Evolutionary conservation across 768 basidiomycete genomes (phyloP).

Genomic region (Leccinum incarnatum): DNA sequence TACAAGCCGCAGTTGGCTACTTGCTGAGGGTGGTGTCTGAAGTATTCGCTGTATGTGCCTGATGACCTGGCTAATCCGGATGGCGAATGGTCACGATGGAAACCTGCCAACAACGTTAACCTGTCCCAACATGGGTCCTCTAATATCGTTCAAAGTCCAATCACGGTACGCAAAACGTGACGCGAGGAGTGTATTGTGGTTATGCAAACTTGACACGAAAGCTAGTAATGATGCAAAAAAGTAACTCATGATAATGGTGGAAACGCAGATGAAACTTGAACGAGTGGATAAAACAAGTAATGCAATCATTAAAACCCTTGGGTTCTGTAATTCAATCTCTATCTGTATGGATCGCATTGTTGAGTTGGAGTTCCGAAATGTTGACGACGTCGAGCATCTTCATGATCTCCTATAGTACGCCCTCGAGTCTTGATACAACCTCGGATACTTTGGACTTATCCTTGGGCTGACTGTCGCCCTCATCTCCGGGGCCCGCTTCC

Average conservation of each 20-base stretch:
- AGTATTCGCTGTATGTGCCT: not conserved
- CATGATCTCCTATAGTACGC: constrained; percentile 9
- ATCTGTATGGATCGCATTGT: not conserved
- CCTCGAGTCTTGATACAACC: constrained; percentile 32
- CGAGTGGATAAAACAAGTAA: not conserved
- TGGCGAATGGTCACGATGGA: constrained; percentile 17
- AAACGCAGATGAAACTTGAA: not conserved
- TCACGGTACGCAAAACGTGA: not conserved
- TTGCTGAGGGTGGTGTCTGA: not conserved
- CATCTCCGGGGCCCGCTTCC: constrained; percentile 42
- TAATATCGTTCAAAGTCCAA: not conserved
- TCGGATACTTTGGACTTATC: constrained; percentile 53
- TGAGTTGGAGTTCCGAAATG: not conserved
- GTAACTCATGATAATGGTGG: not conserved
- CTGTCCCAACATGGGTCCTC: not conserved
- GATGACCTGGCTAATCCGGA: not conserved
- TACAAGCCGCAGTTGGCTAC: not conserved
- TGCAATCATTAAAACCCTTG: not conserved
- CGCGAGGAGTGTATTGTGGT: not conserved
- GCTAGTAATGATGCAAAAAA: not conserved
- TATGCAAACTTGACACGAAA: constrained; percentile 7
- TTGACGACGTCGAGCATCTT: not conserved
- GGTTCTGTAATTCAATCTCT: not conserved
- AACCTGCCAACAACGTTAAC: constrained; percentile 1
- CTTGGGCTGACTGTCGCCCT: constrained; percentile 34